A percentile compares a stretch with the other conserved stretches of the same genome.
Evolutionary conservation across 352 stramenopile species (phyloP).

Genomic region (Phytophthora multivora): DNA sequence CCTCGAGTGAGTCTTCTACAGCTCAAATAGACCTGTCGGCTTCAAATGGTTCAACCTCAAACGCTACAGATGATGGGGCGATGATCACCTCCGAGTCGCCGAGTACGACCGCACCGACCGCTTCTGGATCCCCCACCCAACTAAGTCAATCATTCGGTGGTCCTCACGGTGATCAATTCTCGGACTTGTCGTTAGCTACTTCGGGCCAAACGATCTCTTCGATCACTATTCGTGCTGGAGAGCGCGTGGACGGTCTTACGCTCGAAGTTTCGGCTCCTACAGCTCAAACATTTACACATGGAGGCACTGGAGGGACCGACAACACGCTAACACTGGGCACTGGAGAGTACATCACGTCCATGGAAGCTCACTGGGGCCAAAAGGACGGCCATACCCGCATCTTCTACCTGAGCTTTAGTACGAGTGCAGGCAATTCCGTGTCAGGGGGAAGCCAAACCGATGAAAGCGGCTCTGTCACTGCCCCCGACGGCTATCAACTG

Average conservation of each 20-base stretch:
- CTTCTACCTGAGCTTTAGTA: slow-evolving; percentile 24
- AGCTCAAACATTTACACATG: slow-evolving; percentile 23
- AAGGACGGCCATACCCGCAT: slow-evolving; percentile 23
- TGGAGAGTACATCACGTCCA: slow-evolving; percentile 25
- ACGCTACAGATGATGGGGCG: not conserved
- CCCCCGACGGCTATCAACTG: slow-evolving; percentile 22
- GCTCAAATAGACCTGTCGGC: not conserved
- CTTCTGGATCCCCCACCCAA: not conserved
- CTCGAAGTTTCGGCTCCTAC: slow-evolving; percentile 19
- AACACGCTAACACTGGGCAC: slow-evolving; percentile 14
- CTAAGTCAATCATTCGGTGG: slow-evolving; percentile 24
- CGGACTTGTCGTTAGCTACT: slow-evolving; percentile 11
- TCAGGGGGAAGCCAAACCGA: slow-evolving; percentile 19
- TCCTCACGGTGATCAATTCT: slow-evolving; percentile 26
- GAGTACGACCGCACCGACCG: not conserved
- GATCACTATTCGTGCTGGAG: slow-evolving; percentile 14
- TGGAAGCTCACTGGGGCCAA: slow-evolving; percentile 28
- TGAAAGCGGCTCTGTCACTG: slow-evolving; percentile 12
- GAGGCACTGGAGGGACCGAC: slow-evolving; percentile 15
- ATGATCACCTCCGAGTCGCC: not conserved
- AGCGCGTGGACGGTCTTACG: slow-evolving; percentile 17
- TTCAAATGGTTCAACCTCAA: not conserved
- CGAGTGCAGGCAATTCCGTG: slow-evolving; percentile 22
- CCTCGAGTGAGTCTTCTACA: not conserved
- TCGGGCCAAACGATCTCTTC: slow-evolving; percentile 25